Evolutionary conservation across 805 yeast species (phyloP), one percentile per base, ranked within the genome.

Genomic region (Yarrowia bubula): DNA sequence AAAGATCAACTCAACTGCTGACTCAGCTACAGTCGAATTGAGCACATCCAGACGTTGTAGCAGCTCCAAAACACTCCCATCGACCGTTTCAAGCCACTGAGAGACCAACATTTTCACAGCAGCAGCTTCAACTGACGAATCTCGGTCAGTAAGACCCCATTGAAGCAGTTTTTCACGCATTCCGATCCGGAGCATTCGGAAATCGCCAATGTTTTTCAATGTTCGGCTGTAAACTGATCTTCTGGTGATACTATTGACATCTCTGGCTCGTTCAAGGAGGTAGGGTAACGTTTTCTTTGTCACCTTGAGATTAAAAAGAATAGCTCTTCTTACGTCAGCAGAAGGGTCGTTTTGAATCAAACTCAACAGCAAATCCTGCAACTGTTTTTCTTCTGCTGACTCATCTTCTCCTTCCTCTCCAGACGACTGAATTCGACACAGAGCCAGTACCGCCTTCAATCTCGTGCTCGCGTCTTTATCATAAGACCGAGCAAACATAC

Each of bases 61-160:
- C 41, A 93, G 80, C 61, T 85, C 90, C 58, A 87, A 76, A 14
- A 93, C 77, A 74, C 91, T 92, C 68, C 87, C 86, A 68, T 87
- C 81, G 17, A 87, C 82, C 5, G 82, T 78, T 31, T 83, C 83
- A 60, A 89, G 80, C 98, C 98, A 95, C 48, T 81, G 81, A 32
- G 78, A 76, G 2, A 89, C 81, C 50, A 95, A 79, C 85, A 92
- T 82, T 68, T 84, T 83, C 1, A 81, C 75, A 5, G 97, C 91
- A 0, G 97, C 93, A 32, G 78, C 78, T 68, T 84, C 78, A 1
- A 95, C 98, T 6, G 79, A 69, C 4, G 81, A 84, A 68, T 92
- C 97, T 69, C 98, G 83, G 75, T 93, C 99, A 67, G 84, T 85
- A 60, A 93, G 79, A 3, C 99, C 98, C 91, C 96, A 89, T 47